These are phyloP conservation scores for Phytophthora hibernalis DNA, from an alignment of 352 stramenopile genomes.

Conservation along the genomic window DNA sequence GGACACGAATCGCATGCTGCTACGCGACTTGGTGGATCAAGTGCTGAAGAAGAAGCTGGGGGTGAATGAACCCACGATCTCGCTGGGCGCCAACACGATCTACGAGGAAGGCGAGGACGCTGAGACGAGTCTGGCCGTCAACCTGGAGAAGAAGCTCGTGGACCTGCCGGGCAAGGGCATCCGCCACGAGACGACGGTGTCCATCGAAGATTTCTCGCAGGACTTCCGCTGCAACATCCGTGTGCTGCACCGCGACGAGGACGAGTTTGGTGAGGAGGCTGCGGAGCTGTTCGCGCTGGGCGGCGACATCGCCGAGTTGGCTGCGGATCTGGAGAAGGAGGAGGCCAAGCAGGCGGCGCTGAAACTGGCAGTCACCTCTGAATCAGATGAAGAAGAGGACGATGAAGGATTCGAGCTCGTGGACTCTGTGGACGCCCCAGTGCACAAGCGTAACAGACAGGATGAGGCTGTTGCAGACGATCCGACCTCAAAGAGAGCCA, in stretches of 20 bases:
- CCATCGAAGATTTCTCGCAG: slow-evolving; percentile 96
- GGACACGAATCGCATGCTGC: slow-evolving; percentile 87
- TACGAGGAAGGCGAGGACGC: slow-evolving; percentile 97
- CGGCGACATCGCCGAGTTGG: slow-evolving; percentile 69
- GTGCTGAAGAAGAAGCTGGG: slow-evolving; percentile 91
- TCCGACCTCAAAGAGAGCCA: slow-evolving; percentile 36
- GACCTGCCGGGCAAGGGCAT: slow-evolving; percentile 94
- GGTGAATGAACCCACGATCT: slow-evolving; percentile 91
- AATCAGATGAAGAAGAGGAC: slow-evolving; percentile 22
- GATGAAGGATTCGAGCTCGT: slow-evolving; percentile 44
- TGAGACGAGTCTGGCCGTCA: slow-evolving; percentile 78
- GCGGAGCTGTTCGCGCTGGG: slow-evolving; percentile 81
- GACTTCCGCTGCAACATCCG: slow-evolving; percentile 91
- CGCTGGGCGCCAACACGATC: slow-evolving; percentile 87
- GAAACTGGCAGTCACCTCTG: slow-evolving; percentile 22
- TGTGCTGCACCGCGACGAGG: slow-evolving; percentile 73
- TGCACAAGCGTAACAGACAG: slow-evolving; percentile 37
- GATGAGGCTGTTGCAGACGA: slow-evolving; percentile 2
- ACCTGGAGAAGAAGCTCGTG: slow-evolving; percentile 89
- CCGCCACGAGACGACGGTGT: slow-evolving; percentile 91
- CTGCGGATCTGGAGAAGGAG: slow-evolving; percentile 46
- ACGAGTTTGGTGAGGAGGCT: slow-evolving; percentile 72
- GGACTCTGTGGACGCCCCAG: slow-evolving; percentile 19
- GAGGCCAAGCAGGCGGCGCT: slow-evolving; percentile 46
- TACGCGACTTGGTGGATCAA: slow-evolving; percentile 79